Evolutionary conservation across 352 stramenopile genomes (phyloP), one percentile per base, ranked within the genome.

Genomic region (Blastocystis sp.): DNA sequence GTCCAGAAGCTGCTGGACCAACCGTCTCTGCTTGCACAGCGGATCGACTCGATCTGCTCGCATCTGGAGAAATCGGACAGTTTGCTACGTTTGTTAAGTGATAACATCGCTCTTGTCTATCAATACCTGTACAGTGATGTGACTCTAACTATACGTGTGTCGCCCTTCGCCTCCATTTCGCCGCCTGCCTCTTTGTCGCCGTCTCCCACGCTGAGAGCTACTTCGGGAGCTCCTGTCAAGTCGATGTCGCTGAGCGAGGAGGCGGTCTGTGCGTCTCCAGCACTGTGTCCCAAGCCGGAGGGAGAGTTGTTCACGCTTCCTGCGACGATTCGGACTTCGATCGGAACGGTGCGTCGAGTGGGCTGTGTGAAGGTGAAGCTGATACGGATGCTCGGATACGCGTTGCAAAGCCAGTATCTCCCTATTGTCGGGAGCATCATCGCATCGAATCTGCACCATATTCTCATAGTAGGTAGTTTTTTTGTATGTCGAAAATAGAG

Each of bases 341-440:
- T 43, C 18, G 73, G 73, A 13, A 7, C 4, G 11, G 50, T 85
- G 1, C 8, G 20, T 8, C 73, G 73, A 2, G 50, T 30, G 34
- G 73, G 73, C 20, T 30, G 26, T 8, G 73, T 85, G 73, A 85
- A 85, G 53, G 16, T 85, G 9, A 16, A 5, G n/a, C 11, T 85
- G 11, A 26, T 85, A 37, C 41, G 34, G 18, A 26, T 85, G 50
- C 26, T 85, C 53, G 47, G n/a, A 34, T 47, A n/a, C 5, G 39
- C 56, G 54, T 7, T 81, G 20, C 3, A 37, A n/a, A 37, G n/a
- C 0, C 24, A 26, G 24, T 16, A 16, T 24, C 47, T 81, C 18
- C 41, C n/a, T 5, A 39, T 62, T 7, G 24, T 16, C 3, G n/a
- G 47, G 3, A n/a, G n/a, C 3, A 20, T 56, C 1, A 24, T 66